Evolutionary conservation across 257 asterid species (phyloP).

Genomic region (Penstemon newberryi): DNA sequence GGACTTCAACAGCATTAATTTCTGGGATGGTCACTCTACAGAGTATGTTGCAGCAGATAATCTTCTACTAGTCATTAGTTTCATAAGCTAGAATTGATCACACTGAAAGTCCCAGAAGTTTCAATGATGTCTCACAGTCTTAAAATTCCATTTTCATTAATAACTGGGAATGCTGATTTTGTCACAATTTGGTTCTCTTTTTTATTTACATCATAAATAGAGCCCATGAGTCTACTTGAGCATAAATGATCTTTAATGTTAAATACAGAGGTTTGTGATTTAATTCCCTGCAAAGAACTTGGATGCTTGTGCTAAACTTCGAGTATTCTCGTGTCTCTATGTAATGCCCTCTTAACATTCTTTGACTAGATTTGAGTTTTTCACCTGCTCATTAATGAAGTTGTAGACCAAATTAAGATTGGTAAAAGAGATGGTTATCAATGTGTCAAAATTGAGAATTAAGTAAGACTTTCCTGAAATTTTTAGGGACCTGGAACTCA

Average conservation of each 20-base stretch:
- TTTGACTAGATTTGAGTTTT: slow-evolving; percentile 1
- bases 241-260: neutral
- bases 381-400: neutral
- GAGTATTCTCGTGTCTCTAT: neutral
- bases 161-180: slow-evolving; percentile 11
- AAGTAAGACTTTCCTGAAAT: slow-evolving; percentile 9
- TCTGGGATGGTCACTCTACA: slow-evolving; percentile 63
- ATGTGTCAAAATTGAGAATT: slow-evolving; percentile 1
- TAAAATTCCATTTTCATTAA: slow-evolving; percentile 6
- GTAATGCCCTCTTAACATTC: slow-evolving; percentile 7
- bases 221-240: slow-evolving; percentile 19
- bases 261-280: neutral
- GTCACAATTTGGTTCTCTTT: slow-evolving; percentile 15
- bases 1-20: slow-evolving; percentile 59
- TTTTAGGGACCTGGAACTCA: neutral
- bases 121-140: slow-evolving; percentile 13
- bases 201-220: neutral
- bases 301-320: neutral
- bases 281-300: neutral
- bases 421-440: neutral
- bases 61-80: slow-evolving; percentile 26
- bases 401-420: slow-evolving; percentile 9
- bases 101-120: neutral
- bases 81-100: slow-evolving; percentile 3
- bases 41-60: slow-evolving; percentile 55